phyloP scores from a whole-genome alignment of 2,329 filamentous ascomycete species.

The Alternaria infectoria region DNA sequence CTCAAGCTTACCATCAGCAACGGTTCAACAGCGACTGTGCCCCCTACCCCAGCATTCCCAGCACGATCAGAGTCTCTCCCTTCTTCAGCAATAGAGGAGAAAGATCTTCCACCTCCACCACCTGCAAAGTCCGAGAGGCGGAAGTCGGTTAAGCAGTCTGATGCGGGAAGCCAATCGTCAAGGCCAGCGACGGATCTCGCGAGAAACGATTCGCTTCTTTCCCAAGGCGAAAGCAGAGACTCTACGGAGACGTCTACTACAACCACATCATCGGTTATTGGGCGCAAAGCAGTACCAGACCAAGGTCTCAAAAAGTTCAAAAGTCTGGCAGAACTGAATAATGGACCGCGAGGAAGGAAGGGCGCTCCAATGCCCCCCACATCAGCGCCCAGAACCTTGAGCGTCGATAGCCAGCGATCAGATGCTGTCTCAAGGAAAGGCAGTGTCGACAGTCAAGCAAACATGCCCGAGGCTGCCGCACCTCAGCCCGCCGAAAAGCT shows the following conservation, averaged over 20 bases:
- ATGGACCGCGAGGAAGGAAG: constrained; percentile 39
- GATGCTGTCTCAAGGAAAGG: neutral
- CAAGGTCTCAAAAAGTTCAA: constrained; percentile 32
- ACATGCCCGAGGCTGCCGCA: neutral
- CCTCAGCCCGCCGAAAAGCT: constrained; percentile 4
- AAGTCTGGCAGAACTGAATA: constrained; percentile 36
- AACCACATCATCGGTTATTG: constrained; percentile 20
- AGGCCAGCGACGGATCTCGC: constrained; percentile 25
- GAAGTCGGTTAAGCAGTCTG: constrained; percentile 13
- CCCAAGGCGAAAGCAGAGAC: constrained; percentile 20
- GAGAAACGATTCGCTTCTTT: constrained; percentile 39
- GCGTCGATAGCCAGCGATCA: constrained; percentile 10
- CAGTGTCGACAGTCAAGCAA: constrained; percentile 1
- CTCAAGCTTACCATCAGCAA: constrained; percentile 45
- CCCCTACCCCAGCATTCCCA: constrained; percentile 28
- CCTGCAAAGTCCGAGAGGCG: constrained; percentile 41
- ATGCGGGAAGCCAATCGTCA: constrained; percentile 32
- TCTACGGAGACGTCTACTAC: neutral
- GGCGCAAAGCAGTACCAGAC: constrained; percentile 35
- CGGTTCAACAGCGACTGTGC: constrained; percentile 46
- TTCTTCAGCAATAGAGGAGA: constrained; percentile 24
- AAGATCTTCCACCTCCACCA: constrained; percentile 43
- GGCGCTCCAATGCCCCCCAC: constrained; percentile 28
- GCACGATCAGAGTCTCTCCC: constrained; percentile 13
- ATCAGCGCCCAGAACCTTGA: constrained; percentile 25